Evolutionary conservation across 352 stramenopile genomes (phyloP).

Genomic region (Phytophthora sp.): DNA sequence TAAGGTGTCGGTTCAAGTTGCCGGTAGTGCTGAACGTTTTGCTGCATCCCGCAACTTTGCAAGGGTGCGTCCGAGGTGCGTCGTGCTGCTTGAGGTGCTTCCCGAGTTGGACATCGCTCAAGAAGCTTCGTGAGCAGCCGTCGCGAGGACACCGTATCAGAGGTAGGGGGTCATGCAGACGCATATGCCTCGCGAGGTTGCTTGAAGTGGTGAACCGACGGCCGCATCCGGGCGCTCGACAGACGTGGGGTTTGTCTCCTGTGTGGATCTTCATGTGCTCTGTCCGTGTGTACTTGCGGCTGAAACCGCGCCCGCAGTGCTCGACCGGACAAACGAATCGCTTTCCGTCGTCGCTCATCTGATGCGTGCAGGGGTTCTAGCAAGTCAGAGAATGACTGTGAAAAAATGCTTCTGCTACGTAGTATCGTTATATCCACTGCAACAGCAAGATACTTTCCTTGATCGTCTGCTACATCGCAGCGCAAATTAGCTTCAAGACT

Average conservation of each 20-base stretch:
- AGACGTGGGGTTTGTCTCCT: slow-evolving; percentile 57
- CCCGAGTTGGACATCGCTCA: slow-evolving; percentile 47
- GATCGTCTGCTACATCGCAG: slow-evolving; percentile 23
- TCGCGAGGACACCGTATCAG: slow-evolving; percentile 40
- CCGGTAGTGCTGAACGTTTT: slow-evolving; percentile 70
- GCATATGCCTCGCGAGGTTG: slow-evolving; percentile 66
- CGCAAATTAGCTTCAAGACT: slow-evolving; percentile 29
- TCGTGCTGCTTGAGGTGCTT: slow-evolving; percentile 59
- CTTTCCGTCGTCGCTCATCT: slow-evolving; percentile 20
- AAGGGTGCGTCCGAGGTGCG: slow-evolving; percentile 32
- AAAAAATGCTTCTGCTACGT: neutral
- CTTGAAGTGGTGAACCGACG: slow-evolving; percentile 66
- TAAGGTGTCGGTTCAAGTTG: slow-evolving; percentile 62
- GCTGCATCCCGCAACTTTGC: slow-evolving; percentile 38
- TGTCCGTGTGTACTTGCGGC: slow-evolving; percentile 60
- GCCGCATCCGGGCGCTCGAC: slow-evolving; percentile 39
- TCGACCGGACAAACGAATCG: slow-evolving; percentile 34
- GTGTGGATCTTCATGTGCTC: slow-evolving; percentile 72
- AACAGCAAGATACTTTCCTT: slow-evolving; percentile 30
- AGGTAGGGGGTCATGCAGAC: slow-evolving; percentile 47
- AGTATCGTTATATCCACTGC: slow-evolving; percentile 17
- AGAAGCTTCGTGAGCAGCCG: slow-evolving; percentile 38
- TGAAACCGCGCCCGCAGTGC: slow-evolving; percentile 40
- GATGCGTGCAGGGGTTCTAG: slow-evolving; percentile 9
- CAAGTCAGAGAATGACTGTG: slow-evolving; percentile 25